Conservation (phyloP, 305 asterid species). For the Petunia hybrid region DNA sequence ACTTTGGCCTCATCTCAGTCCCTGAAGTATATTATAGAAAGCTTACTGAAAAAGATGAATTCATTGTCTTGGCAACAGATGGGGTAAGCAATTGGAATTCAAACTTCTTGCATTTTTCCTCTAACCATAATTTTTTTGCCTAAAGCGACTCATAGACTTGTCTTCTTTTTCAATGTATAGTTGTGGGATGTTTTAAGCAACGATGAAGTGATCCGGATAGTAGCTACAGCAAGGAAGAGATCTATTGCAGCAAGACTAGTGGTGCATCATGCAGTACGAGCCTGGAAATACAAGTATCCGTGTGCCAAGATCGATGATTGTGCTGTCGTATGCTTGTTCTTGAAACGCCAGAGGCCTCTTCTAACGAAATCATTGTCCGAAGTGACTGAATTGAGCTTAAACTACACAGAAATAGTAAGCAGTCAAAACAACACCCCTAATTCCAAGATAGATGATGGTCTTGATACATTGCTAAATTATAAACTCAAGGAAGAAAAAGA, state of each 20-base stretch:
- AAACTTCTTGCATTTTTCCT: neutral
- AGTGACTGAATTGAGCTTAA: slow-evolving; percentile 44
- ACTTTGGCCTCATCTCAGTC: slow-evolving; percentile 49
- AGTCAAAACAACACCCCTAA: slow-evolving; percentile 21
- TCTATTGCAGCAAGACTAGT: slow-evolving; percentile 48
- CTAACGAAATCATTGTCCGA: slow-evolving; percentile 45
- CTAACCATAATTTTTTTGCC: neutral
- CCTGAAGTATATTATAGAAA: slow-evolving; percentile 47
- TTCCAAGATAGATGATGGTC: slow-evolving; percentile 44
- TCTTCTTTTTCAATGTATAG: slow-evolving; percentile 21
- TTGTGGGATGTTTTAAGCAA: slow-evolving; percentile 54
- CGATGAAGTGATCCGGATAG: slow-evolving; percentile 47
- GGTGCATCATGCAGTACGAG: slow-evolving; percentile 47
- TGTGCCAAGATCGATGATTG: slow-evolving; percentile 51
- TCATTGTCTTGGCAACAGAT: slow-evolving; percentile 51
- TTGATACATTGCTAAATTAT: slow-evolving; percentile 47
- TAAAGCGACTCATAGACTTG: neutral
- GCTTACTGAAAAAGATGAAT: slow-evolving; percentile 47
- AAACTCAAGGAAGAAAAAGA: slow-evolving; percentile 34
- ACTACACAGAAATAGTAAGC: slow-evolving; percentile 33
- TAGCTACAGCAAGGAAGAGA: slow-evolving; percentile 48
- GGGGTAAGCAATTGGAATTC: slow-evolving; percentile 42
- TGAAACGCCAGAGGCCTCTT: slow-evolving; percentile 45
- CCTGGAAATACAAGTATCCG: slow-evolving; percentile 51
- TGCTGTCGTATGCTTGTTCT: slow-evolving; percentile 46